Percentiles rank a stretch among this genome's conserved stretches.
phyloP scores from a whole-genome alignment of 805 yeast genomes.

The Barnettozyma californica region DNA sequence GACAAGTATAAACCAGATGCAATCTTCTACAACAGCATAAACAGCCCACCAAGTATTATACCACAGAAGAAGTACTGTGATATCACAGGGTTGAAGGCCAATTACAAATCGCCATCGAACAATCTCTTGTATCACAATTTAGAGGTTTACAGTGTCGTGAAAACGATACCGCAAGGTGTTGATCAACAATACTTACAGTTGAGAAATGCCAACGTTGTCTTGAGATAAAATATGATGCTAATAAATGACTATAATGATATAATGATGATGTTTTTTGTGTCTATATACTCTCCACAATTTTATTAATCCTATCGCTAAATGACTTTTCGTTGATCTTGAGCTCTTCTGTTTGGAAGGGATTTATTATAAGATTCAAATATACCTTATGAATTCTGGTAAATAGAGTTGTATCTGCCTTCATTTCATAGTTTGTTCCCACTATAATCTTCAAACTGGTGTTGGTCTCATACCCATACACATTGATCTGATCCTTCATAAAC shows the following conservation, averaged over 20 bases:
- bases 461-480: conserved; percentile 65
- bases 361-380: conserved; percentile 52
- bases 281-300: conserved; percentile 11
- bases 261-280: not conserved
- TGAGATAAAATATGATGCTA: conserved; percentile 37
- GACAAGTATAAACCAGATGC: conserved; percentile 35
- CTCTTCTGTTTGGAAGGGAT: conserved; percentile 47
- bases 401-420: conserved; percentile 21
- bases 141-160: conserved; percentile 75
- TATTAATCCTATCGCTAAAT: conserved; percentile 12
- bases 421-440: conserved; percentile 43
- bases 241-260: not conserved
- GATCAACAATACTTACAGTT: conserved; percentile 89
- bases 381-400: conserved; percentile 45
- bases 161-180: conserved; percentile 80
- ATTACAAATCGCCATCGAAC: conserved; percentile 68
- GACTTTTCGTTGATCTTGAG: conserved; percentile 23
- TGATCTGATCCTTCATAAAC: conserved; percentile 61
- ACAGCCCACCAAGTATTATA: conserved; percentile 81
- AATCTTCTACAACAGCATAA: conserved; percentile 64
- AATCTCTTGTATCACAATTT: conserved; percentile 75
- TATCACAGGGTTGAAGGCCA: conserved; percentile 81
- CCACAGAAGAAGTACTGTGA: conserved; percentile 89
- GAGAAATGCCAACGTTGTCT: conserved; percentile 82
- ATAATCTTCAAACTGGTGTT: conserved; percentile 64